Evolutionary conservation across 768 basidiomycete genomes (phyloP), one percentile per base, ranked within the genome.

Genomic region (Suillus lakei): DNA sequence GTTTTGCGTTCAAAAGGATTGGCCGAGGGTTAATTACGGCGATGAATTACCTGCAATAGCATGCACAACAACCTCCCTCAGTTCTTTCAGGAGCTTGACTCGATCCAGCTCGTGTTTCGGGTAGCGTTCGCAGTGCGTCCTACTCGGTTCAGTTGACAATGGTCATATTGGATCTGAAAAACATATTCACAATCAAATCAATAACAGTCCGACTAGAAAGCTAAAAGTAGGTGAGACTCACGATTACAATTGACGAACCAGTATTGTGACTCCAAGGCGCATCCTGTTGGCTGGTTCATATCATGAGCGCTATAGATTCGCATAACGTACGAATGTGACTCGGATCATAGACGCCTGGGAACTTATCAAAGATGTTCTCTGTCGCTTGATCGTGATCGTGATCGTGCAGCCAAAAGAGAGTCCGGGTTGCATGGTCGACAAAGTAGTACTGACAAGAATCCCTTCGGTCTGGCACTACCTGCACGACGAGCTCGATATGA

Each of bases 391-490:
- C 66, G 26, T 77, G 81, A 3, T 79, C 66, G 30, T 77, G 80
- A 0, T 76, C 66, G 50, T 86, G 79, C 28, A 86, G 62, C 78
- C 83, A 88, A 63, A 87, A 88, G 12, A 86, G 73, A 5, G 74
- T 69, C 21, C 81, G 79, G 0, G 70, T 71, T 0, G 67, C 36
- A 60, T 86, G 85, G 64, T 85, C 77, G 9, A 80, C 81, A 58
- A 82, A 82, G 66, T 85, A 86, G 67, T 86, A 86, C 7, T 44
- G 8, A n/a, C 62, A 66, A 21, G 10, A 59, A 54, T 32, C 30
- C 13, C 28, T 6, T 12, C 21, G 16, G 8, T 61, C 32, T 18
- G 18, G 12, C 5, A 5, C 26, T 28, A 12, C 58, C 18, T 59
- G 58, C 16, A 59, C 58, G 6, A 59, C 38, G 10, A 59, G 58